Base-by-base conservation (phyloP, 768 basidiomycete genomes). In the Kwoniella dejecticola region DNA sequence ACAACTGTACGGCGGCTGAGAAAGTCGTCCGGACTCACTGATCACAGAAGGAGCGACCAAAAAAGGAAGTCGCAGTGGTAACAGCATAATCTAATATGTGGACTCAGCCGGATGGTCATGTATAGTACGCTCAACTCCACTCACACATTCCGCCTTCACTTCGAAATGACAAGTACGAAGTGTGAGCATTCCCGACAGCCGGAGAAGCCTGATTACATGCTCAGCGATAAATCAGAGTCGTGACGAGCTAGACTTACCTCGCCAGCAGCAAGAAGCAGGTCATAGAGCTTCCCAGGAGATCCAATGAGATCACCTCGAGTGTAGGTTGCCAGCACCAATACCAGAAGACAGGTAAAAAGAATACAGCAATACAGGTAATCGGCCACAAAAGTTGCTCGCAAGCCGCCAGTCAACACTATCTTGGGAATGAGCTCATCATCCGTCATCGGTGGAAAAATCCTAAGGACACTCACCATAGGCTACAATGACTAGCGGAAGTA, bases 401-500 rank as follows among this genome's bases (percentile, higher is more conserved):
- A 42, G 3, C 55, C 55, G 27, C 55, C 55, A 24, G 55, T 57
- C 6, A 57, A 23, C 8, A 57, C 55, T 57, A 29, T 12, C 10
- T 23, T 11, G 27, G 12, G 19, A 13, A 30, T 56, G 21, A 56
- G 54, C 33, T 53, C 24, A 11, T 4, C 21, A 26, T 40, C 8
- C 36, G n/a, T n/a, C n/a, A n/a, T n/a, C n/a, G n/a, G n/a, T n/a
- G n/a, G n/a, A n/a, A n/a, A n/a, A n/a, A n/a, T n/a, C n/a, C n/a
- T n/a, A n/a, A 24, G 21, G 33, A 17, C 17, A 41, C 60, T 12
- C 21, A 61, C 60, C 60, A 55, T 61, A 61, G 5, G 52, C 60
- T 4, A 61, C 60, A 23, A 61, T 61, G 30, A 61, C 60, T 7
- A 36, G 24, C 1, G 60, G 60, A 11, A 61, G 60, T 10, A 61